Conservation (phyloP, 2,329 filamentous ascomycete genomes). For the Colletotrichum caudatum region DNA sequence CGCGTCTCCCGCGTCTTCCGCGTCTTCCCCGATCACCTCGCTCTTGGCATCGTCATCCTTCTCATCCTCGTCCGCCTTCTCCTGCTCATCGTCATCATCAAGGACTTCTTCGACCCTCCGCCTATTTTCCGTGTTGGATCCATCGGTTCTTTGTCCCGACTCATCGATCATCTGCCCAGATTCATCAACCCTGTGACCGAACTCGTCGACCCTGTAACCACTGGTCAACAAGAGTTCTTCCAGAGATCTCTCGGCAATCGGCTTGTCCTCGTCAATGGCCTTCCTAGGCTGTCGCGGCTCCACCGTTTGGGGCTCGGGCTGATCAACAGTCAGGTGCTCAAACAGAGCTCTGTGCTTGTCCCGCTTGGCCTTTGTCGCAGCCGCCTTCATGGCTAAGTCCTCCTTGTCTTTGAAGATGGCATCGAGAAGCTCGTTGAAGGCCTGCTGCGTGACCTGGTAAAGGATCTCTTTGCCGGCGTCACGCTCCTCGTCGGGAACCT, state of each 20-base stretch:
- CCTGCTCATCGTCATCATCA: slow-evolving; percentile 32
- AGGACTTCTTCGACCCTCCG: slow-evolving; percentile 42
- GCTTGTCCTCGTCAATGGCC: slow-evolving; percentile 43
- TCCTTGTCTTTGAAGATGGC: slow-evolving; percentile 86
- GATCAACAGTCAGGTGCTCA: slow-evolving; percentile 47
- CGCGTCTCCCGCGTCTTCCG: slow-evolving; percentile 36
- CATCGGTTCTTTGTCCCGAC: neutral
- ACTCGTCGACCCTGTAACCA: slow-evolving; percentile 58
- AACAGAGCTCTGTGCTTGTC: slow-evolving; percentile 66
- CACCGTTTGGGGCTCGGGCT: slow-evolving; percentile 30
- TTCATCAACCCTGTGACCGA: slow-evolving; percentile 46
- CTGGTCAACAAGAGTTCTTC: slow-evolving; percentile 57
- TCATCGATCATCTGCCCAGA: slow-evolving; percentile 46
- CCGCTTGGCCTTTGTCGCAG: slow-evolving; percentile 71
- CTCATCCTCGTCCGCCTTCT: slow-evolving; percentile 37
- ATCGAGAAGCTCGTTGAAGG: slow-evolving; percentile 92
- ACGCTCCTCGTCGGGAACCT: slow-evolving; percentile 82
- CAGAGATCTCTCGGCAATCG: slow-evolving; percentile 49
- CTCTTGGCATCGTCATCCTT: slow-evolving; percentile 26
- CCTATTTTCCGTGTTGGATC: neutral
- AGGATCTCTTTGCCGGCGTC: slow-evolving; percentile 90
- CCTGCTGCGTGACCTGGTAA: slow-evolving; percentile 91
- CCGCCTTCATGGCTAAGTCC: slow-evolving; percentile 77
- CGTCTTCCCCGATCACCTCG: slow-evolving; percentile 38
- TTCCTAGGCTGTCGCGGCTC: slow-evolving; percentile 41